Evolutionary conservation across 495 filamentous ascomycete genomes (phyloP), one percentile per base, ranked within the genome.

Genomic region (Venustampulla echinocandica): DNA sequence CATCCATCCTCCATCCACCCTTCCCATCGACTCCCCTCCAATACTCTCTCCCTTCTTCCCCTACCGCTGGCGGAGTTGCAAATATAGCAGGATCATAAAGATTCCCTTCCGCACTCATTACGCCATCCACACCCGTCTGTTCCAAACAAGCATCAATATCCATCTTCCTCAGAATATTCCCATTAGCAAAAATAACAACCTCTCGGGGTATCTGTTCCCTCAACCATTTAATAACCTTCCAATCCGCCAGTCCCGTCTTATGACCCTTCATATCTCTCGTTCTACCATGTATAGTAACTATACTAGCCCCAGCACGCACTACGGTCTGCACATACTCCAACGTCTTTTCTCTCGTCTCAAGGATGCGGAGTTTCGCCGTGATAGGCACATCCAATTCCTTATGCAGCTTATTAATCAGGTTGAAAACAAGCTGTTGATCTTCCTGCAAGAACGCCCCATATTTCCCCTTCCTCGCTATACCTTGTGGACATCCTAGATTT

Each of bases 401-500:
- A 54, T 94, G 85, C 17, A 96, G 71, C 10, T 65, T 85, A 45
- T 81, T 79, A 50, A 99, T 88, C 44, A 99, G 65, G 5, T 69
- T 69, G 52, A 79, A 81, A 41, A 99, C 85, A 33, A 94, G 67
- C 17, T 78, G 74, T 74, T 87, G 88, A 48, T 97, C 84, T 62
- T 99, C 92, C 58, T 99, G 92, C 32, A 99, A 65, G 57, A 95
- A 98, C 9, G 89, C 81, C 7, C 92, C 92, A 58, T 99, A 99
- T 57, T 85, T 81, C 3, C 92, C 92, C 56, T 80, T 85, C 54
- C 74, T 75, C 24, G 92, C 92, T 46, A 99, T 99, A 1, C 90
- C 89, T 59, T 99, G 92, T 1, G 92, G 92, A 68, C 92, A 99
- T n/a, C 92, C 92, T 1, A 99, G 74, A 60, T 99, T 99, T 52